These are phyloP conservation scores for Plasmodium coatneyi DNA, from an alignment of 169 alveolate genomes.

Conservation along the genomic window DNA sequence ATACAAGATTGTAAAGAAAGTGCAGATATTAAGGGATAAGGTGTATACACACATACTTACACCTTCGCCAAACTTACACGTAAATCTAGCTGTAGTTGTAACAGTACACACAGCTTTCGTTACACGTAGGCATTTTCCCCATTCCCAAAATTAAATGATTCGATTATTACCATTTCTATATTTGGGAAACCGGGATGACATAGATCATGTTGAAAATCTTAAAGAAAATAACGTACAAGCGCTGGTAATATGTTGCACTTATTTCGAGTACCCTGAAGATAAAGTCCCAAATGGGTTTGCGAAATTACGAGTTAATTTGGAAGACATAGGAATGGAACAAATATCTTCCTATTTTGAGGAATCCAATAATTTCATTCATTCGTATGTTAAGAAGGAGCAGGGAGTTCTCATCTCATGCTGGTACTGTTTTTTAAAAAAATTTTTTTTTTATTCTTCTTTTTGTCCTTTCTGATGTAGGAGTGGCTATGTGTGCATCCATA, in stretches of 20 bases:
- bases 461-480: not conserved
- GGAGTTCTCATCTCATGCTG: slow-evolving; percentile 79
- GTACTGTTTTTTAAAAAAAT: slow-evolving; percentile 36
- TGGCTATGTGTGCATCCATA: not conserved
- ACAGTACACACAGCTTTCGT: not conserved
- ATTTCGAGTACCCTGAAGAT: slow-evolving; percentile 59
- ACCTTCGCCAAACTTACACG: not conserved
- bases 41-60: not conserved
- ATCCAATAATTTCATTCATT: slow-evolving; percentile 77
- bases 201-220: slow-evolving; percentile 53
- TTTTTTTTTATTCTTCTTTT: not conserved
- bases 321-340: slow-evolving; percentile 78
- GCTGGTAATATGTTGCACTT: slow-evolving; percentile 59
- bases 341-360: slow-evolving; percentile 76
- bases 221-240: slow-evolving; percentile 28
- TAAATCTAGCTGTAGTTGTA: not conserved
- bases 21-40: not conserved
- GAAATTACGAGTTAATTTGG: slow-evolving; percentile 73
- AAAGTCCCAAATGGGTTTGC: slow-evolving; percentile 57
- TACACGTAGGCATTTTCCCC: not conserved
- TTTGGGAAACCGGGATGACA: slow-evolving; percentile 51
- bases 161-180: slow-evolving; percentile 65
- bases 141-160: slow-evolving; percentile 36
- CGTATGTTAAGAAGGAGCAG: slow-evolving; percentile 37
- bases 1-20: not conserved